phyloP scores from a whole-genome alignment of 169 alveolate species.

The Cytauxzoon felis region DNA sequence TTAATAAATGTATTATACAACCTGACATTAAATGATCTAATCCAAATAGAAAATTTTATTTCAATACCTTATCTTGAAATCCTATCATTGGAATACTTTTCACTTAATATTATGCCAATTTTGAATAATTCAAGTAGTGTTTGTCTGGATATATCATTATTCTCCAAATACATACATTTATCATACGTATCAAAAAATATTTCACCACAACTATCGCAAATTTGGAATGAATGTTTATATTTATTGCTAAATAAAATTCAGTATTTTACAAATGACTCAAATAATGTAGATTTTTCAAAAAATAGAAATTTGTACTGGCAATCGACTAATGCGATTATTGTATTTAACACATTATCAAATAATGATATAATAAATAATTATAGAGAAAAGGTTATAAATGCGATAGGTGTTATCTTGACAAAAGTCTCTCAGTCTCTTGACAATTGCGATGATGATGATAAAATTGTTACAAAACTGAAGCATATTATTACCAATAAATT shows the following conservation, averaged over 20 bases:
- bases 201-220: background rate
- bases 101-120: background rate
- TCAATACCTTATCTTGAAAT: background rate
- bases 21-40: background rate
- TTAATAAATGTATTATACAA: constrained; percentile 11
- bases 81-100: background rate
- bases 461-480: no score
- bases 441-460: no score
- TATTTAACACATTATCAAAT: background rate
- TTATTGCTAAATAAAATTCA: background rate
- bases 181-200: background rate
- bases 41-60: background rate
- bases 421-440: no score
- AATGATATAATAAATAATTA: no score
- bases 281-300: no score
- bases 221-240: background rate
- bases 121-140: background rate
- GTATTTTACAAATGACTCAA: no score
- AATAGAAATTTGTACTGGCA: no score
- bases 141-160: background rate
- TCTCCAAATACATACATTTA: background rate
- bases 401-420: no score
- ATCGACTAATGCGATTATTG: background rate
- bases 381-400: no score
- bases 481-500: no score